Evolutionary conservation across 495 filamentous ascomycete genomes (phyloP).

Genomic region (Aspergillus asperescens): DNA sequence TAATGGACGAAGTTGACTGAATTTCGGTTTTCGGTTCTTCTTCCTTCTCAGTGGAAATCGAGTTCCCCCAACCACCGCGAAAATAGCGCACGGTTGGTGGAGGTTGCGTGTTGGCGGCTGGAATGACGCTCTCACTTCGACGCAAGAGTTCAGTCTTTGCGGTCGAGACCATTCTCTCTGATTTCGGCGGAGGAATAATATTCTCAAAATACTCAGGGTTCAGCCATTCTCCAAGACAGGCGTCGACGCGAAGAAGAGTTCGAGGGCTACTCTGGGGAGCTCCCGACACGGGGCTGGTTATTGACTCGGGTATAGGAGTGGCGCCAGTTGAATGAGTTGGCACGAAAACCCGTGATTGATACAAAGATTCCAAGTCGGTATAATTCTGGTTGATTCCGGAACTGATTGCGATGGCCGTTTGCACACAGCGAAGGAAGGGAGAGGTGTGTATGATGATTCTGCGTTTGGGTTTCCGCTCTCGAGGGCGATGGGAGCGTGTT

Average conservation of each 20-base stretch:
- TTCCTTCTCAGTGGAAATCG: constrained; percentile 18
- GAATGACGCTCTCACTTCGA: constrained; percentile 49
- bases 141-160: constrained; percentile 82
- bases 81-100: constrained; percentile 44
- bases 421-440: constrained; percentile 86
- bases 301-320: constrained; percentile 1
- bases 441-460: constrained; percentile 85
- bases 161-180: constrained; percentile 75
- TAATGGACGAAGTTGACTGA: constrained; percentile 14
- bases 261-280: constrained; percentile 18
- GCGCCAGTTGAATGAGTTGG: constrained; percentile 7
- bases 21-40: constrained; percentile 25
- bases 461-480: constrained; percentile 18
- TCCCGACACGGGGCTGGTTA: not conserved
- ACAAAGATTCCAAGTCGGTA: constrained; percentile 8
- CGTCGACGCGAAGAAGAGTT: constrained; percentile 67
- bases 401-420: constrained; percentile 85
- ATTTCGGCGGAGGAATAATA: constrained; percentile 83
- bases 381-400: constrained; percentile 75
- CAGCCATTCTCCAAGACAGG: constrained; percentile 94
- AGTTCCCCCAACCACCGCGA: constrained; percentile 57
- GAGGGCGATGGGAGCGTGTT: constrained; percentile 15
- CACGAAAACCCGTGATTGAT: not conserved
- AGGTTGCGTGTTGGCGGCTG: constrained; percentile 22
- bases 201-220: constrained; percentile 86